Base-by-base conservation (phyloP, 2,329 filamentous ascomycete genomes). In the Colletotrichum liaoningense region DNA sequence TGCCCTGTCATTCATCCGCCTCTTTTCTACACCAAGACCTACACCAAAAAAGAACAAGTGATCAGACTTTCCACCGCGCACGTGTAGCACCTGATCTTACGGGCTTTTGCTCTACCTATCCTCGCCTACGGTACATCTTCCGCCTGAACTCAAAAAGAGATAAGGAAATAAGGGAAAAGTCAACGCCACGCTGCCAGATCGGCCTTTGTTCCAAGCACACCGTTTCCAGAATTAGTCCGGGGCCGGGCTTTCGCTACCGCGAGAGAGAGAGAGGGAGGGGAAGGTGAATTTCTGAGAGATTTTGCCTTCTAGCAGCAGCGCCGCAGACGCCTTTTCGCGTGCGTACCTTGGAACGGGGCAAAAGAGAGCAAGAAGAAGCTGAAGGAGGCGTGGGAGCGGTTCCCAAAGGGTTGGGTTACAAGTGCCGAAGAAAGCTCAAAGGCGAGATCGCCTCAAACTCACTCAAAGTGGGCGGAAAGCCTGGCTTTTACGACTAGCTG, bases 151-250 rank as follows among this genome's bases (percentile, higher is more conserved):
- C 7, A 42, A 49, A 46, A 49, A 49, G 8, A 19, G 19, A 49
- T 22, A 49, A 42, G 42, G 8, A 49, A 49, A 49, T 49, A 49
- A n/a, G 38, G 38, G 38, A 42, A 49, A 49, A 22, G 35, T 19
- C 38, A 46, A 72, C 60, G 66, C 70, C 70, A 70, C 66, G 59
- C 38, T 70, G 66, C 66, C 57, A 35, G 24, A 30, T 57, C 52
- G 64, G 59, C 59, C 59, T 60, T 70, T 73, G 66, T 70, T 22
- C 59, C 42, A 69, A 55, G 56, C 14, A 54, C 22, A 42, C 70
- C 66, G 66, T 57, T 63, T 60, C 55, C 66, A 64, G 55, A 28
- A 73, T 64, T 73, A 73, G 70, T 56, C 63, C 58, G 26, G 24
- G 28, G 5, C 54, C 6, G 38, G 38, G 38, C 38, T 42, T 46